Conservation (phyloP, 208 protist genomes). For the Leishmania amazonensis region DNA sequence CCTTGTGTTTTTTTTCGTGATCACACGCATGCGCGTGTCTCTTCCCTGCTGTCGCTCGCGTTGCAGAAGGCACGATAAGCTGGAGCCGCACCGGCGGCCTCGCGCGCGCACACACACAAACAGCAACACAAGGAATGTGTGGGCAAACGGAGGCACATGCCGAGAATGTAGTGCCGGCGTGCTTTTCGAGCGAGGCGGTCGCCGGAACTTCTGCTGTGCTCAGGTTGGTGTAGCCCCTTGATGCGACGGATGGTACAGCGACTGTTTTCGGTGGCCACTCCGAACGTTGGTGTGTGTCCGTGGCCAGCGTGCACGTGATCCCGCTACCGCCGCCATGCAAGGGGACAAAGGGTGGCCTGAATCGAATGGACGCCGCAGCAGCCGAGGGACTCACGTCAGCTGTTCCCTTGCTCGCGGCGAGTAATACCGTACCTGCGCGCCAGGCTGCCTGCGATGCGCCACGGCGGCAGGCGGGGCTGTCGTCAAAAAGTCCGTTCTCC, state of each 20-base stretch:
- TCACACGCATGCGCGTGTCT: not conserved
- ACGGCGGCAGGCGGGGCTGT: no score
- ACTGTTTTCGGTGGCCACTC: constrained; percentile 10
- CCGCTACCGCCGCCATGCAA: not conserved
- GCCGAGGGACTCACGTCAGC: not conserved
- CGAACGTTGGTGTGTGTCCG: constrained; percentile 3
- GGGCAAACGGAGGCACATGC: not conserved
- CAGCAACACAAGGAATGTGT: not conserved
- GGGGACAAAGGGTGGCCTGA: constrained; percentile 4
- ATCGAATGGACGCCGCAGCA: not conserved
- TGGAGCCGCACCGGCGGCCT: not conserved
- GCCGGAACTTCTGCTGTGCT: not conserved
- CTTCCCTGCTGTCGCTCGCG: not conserved
- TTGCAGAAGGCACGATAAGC: not conserved
- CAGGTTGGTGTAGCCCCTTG: constrained; percentile 12
- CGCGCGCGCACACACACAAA: not conserved
- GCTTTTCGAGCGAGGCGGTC: constrained; percentile 1
- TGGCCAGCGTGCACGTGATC: constrained; percentile 3
- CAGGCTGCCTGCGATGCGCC: not conserved
- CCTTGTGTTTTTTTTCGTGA: not conserved
- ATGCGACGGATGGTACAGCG: not conserved
- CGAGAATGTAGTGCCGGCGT: constrained; percentile 7
- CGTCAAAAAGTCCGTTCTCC: not conserved
- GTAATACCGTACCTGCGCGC: not conserved
- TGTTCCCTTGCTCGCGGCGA: not conserved